These are phyloP conservation scores for Neurospora sp. DNA, from an alignment of 495 filamentous ascomycete genomes.

Conservation along the genomic window DNA sequence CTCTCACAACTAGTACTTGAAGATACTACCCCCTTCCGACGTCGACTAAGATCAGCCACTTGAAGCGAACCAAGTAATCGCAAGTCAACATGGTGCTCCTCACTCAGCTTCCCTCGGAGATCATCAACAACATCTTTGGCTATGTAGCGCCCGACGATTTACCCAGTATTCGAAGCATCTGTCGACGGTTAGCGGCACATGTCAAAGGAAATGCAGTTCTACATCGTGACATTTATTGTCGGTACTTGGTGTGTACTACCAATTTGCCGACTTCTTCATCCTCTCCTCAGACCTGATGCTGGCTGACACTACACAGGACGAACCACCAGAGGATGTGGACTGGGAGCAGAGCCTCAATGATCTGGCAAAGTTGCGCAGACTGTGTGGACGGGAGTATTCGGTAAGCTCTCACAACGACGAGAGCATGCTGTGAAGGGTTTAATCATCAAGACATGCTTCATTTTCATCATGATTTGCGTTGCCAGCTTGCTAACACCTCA, in stretches of 20 bases:
- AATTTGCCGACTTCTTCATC: background rate
- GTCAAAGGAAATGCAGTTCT: constrained; percentile 41
- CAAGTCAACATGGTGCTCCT: constrained; percentile 18
- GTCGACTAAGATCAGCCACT: background rate
- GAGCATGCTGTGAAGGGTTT: background rate
- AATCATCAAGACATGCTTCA: background rate
- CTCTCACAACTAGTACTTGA: background rate
- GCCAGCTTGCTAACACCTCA: background rate
- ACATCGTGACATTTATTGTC: constrained; percentile 43
- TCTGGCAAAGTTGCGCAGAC: constrained; percentile 20
- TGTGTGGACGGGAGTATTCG: background rate
- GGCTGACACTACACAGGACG: constrained; percentile 24
- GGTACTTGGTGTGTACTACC: constrained; percentile 23
- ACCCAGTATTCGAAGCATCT: constrained; percentile 33
- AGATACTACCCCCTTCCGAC: background rate
- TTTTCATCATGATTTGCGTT: background rate
- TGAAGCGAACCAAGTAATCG: background rate
- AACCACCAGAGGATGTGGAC: constrained; percentile 28
- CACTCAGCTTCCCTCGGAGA: constrained; percentile 44
- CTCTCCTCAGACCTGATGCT: background rate
- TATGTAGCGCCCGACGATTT: constrained; percentile 46
- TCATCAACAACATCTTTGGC: constrained; percentile 45
- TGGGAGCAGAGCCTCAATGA: constrained; percentile 44
- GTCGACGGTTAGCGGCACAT: constrained; percentile 36
- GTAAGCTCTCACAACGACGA: background rate